Conservation (phyloP, 768 basidiomycete genomes). For the Trametes coccinea region DNA sequence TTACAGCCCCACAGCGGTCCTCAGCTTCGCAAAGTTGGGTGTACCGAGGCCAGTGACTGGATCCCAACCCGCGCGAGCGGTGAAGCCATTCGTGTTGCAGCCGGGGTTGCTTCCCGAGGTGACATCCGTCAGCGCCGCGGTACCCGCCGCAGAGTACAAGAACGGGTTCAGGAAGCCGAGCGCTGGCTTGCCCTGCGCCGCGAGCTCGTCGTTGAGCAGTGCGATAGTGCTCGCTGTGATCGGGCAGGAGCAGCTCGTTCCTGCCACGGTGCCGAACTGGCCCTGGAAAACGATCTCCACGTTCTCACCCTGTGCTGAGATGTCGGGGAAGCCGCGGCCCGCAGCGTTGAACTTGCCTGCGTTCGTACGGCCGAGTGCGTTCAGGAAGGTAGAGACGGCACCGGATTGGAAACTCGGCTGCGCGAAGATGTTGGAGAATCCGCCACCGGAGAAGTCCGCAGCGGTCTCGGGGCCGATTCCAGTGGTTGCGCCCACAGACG, state of each 20-base stretch:
- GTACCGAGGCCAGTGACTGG: constrained; percentile 61
- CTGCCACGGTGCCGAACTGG: constrained; percentile 26
- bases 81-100: constrained; percentile 37
- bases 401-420: constrained; percentile 38
- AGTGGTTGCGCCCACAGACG: constrained; percentile 37
- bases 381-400: constrained; percentile 39
- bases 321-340: constrained; percentile 49
- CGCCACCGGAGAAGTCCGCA: constrained; percentile 39
- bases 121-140: constrained; percentile 30
- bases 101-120: constrained; percentile 22
- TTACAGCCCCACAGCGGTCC: constrained; percentile 11
- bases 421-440: constrained; percentile 37
- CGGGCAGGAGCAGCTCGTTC: constrained; percentile 37
- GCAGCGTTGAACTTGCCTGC: constrained; percentile 32
- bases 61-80: constrained; percentile 34
- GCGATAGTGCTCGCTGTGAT: constrained; percentile 36
- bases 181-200: constrained; percentile 30
- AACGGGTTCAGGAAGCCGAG: constrained; percentile 41
- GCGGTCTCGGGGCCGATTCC: constrained; percentile 29
- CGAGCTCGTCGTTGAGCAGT: constrained; percentile 37
- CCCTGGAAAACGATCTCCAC: constrained; percentile 30
- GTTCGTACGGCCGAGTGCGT: constrained; percentile 29
- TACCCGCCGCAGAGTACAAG: constrained; percentile 29
- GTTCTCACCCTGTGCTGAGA: constrained; percentile 40
- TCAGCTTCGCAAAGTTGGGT: constrained; percentile 49